These are phyloP conservation scores for Tarenaya hassleriana DNA, from an alignment of 345 rosid species.

Conservation along the genomic window DNA sequence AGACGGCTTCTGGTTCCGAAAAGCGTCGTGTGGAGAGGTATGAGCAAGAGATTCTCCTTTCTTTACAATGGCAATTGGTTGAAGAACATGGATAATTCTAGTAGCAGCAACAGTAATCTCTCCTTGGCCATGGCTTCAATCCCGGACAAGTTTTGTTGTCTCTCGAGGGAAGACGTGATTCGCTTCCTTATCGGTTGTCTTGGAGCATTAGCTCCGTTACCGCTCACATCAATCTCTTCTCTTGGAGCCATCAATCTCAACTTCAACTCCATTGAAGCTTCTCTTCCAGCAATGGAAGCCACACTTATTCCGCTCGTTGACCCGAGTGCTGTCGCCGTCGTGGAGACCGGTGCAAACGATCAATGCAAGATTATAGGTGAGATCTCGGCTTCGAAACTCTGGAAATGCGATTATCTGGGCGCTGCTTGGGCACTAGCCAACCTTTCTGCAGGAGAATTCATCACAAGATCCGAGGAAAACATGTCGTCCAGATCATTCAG, in stretches of 20 bases:
- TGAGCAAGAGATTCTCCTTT: constrained; percentile 93
- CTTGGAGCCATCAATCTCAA: constrained; percentile 64
- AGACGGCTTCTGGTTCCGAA: constrained; percentile 82
- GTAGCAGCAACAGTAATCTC: constrained; percentile 48
- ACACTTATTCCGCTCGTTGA: constrained; percentile 47
- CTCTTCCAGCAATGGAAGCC: constrained; percentile 64
- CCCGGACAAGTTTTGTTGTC: constrained; percentile 84
- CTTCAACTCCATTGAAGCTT: constrained; percentile 58
- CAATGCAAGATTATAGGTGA: constrained; percentile 74
- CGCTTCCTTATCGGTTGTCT: constrained; percentile 94
- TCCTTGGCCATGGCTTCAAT: constrained; percentile 45
- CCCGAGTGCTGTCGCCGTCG: constrained; percentile 70
- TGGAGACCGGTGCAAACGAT: constrained; percentile 54
- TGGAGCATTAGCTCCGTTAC: constrained; percentile 93
- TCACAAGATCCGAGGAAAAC: constrained; percentile 90
- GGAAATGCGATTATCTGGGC: constrained; percentile 92
- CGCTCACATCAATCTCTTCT: constrained; percentile 70
- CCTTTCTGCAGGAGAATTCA: constrained; percentile 87
- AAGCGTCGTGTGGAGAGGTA: constrained; percentile 76
- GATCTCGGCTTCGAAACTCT: constrained; percentile 80
- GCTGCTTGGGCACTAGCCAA: constrained; percentile 97
- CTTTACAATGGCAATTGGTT: constrained; percentile 85
- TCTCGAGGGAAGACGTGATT: constrained; percentile 86
- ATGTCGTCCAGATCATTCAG: constrained; percentile 48
- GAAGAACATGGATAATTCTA: constrained; percentile 52